Evolutionary conservation across 805 yeast genomes (phyloP), one percentile per base, ranked within the genome.

Genomic region (Kodamaea sagamina): DNA sequence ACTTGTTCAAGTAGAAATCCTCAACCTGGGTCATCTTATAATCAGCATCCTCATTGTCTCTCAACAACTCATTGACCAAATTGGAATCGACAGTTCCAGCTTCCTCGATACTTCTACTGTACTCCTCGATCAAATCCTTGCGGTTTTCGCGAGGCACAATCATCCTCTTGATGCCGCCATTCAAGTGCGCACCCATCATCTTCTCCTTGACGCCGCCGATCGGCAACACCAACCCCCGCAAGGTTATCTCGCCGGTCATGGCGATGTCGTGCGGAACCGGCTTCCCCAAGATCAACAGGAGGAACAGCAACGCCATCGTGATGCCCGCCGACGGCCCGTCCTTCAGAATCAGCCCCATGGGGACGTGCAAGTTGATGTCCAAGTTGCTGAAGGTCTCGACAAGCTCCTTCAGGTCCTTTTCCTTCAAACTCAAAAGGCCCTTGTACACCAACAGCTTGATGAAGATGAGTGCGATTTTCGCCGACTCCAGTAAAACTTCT

Each of bases 241-340:
- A 71, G 0, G 93, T 85, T 47, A 86, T 82, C 60, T 86, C 95
- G 4, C 95, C 95, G 1, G 95, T 87, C 93, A 87, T 84, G 39
- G 95, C 95, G 39, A 84, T 67, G 39, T 69, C 65, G 10, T 58
- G 53, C 0, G 74, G 72, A 5, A 74, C 73, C 1, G 77, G 74
- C 39, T 65, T 71, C 40, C 71, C 68, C 28, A 74, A 53, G 5
- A 72, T 51, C 42, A 74, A 57, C 1, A 78, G 73, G 24, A 74
- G 57, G 41, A 74, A 70, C 67, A 67, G 70, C 36, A 72, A 58
- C 2, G 79, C 73, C 71, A 74, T 73, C 4, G 79, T 72, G 38
- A 74, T 71, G 12, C 79, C 79, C 0, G 79, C 79, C 21, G 77
- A 71, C 1, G 76, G 76, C 2, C 76, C 76, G 43, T 74, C 79